Evolutionary conservation across 2,329 filamentous ascomycete genomes (phyloP).

Genomic region (Cordyceps pruinosa): DNA sequence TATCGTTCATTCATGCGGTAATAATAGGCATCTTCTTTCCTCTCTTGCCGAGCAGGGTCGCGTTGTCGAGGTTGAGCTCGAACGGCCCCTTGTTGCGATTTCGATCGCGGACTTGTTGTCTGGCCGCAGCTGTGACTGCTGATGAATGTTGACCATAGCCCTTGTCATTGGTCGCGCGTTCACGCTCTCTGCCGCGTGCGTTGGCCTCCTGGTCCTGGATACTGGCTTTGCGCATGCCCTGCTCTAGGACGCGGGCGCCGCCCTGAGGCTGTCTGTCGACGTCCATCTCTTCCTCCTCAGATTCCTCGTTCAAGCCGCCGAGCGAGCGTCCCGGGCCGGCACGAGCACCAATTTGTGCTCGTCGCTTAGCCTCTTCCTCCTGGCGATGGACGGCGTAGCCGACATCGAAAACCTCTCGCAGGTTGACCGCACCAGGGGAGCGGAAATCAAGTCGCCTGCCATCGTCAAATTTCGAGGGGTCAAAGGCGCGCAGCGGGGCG

Average conservation of each 20-base stretch:
- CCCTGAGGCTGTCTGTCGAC: slow-evolving; percentile 52
- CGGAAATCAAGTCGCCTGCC: slow-evolving; percentile 83
- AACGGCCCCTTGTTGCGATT: slow-evolving; percentile 73
- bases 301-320: slow-evolving; percentile 62
- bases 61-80: slow-evolving; percentile 85
- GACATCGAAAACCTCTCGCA: slow-evolving; percentile 96
- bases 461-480: slow-evolving; percentile 50
- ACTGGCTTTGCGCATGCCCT: slow-evolving; percentile 78
- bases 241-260: slow-evolving; percentile 65
- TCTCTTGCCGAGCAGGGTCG: slow-evolving; percentile 74
- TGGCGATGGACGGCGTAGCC: slow-evolving; percentile 96
- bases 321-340: slow-evolving; percentile 51
- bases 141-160: slow-evolving; percentile 90
- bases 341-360: slow-evolving; percentile 74
- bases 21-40: slow-evolving; percentile 46
- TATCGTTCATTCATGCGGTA: slow-evolving; percentile 25
- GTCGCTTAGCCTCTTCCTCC: slow-evolving; percentile 89
- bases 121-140: slow-evolving; percentile 74
- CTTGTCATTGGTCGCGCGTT: slow-evolving; percentile 34
- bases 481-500: slow-evolving; percentile 45
- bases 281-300: slow-evolving; percentile 58
- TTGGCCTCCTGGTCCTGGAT: slow-evolving; percentile 46
- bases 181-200: slow-evolving; percentile 21
- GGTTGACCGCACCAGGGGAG: slow-evolving; percentile 87
- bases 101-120: slow-evolving; percentile 65